Percentiles rank a stretch among this genome's conserved stretches.
Evolutionary conservation across 2,329 filamentous ascomycete genomes (phyloP).

Genomic region (Tolypocladium capitatum): DNA sequence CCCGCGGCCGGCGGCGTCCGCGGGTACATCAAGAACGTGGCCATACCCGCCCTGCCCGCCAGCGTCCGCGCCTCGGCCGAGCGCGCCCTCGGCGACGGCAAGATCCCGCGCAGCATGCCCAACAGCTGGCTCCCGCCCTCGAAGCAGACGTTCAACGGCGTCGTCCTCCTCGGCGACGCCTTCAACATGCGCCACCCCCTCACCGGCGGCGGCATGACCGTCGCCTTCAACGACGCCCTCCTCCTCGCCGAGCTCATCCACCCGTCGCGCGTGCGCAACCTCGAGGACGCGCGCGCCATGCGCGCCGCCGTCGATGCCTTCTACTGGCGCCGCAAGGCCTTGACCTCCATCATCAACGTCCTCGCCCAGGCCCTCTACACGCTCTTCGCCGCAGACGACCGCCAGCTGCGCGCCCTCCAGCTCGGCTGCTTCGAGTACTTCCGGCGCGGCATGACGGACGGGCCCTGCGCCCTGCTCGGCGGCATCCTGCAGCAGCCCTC

Average conservation of each 20-base stretch:
- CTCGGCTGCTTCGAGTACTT: conserved; percentile 91
- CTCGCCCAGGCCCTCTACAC: conserved; percentile 89
- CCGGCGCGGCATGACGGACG: conserved; percentile 58
- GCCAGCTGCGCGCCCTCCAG: conserved; percentile 67
- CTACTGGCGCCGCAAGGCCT: conserved; percentile 75
- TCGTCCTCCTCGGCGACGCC: conserved; percentile 81
- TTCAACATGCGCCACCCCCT: conserved; percentile 99
- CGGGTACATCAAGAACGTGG: conserved; percentile 65
- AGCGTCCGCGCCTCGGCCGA: conserved; percentile 60
- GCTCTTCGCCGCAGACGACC: conserved; percentile 76
- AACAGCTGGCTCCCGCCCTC: conserved; percentile 84
- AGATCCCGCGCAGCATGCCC: conserved; percentile 74
- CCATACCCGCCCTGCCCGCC: conserved; percentile 64
- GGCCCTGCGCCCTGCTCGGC: conserved; percentile 68
- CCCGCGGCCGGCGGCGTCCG: conserved; percentile 70
- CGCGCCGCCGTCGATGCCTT: conserved; percentile 57
- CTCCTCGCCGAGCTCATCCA: conserved; percentile 62
- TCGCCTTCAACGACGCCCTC: conserved; percentile 85
- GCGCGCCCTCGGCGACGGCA: conserved; percentile 63
- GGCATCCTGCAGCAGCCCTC: conserved; percentile 68
- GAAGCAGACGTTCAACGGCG: conserved; percentile 41
- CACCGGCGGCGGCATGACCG: conserved; percentile 95
- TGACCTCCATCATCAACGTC: conserved; percentile 88
- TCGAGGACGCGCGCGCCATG: conserved; percentile 56
- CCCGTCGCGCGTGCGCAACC: conserved; percentile 52